Evolutionary conservation across 2,329 filamentous ascomycete species (phyloP), one percentile per base, ranked within the genome.

Genomic region (Cladosporium sp.): DNA sequence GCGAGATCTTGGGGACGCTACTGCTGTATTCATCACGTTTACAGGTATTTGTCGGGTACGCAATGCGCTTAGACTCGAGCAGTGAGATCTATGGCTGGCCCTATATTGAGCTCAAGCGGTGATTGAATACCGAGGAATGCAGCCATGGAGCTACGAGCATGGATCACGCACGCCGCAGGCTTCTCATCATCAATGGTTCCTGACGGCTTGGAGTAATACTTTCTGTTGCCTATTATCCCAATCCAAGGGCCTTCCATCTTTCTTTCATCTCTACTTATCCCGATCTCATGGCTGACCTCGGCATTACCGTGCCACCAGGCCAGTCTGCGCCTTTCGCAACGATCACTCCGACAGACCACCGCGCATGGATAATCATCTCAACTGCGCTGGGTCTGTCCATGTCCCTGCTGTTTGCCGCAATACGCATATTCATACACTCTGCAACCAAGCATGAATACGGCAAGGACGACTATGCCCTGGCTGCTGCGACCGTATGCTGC

Each of bases 291-390:
- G 10, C 39, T 36, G 32, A 14, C 4, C 2, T 13, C 26, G 21
- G 56, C 10, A 30, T 21, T 14, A 13, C 14, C 2, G 48, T 67
- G 6, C 63, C 67, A 16, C 54, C 58, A 32, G 66, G 66, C 13
- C 64, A 67, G 32, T 32, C 59, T 48, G 21, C 65, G 21, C 68
- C 68, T 4, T 68, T 69, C 34, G 59, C 68, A 4, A 63, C 63
- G 1, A 56, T 69, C 23, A 68, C 65, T 14, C 30, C 66, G 26
- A 56, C 58, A 32, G 68, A 69, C 28, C 68, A 68, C 36, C 21
- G 36, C 16, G 68, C 66, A 43, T 66, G 68, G 63, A 68, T 69
- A 25, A 57, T 69, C n/a, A 65, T 69, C 14, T 57, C 63, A n/a
- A 51, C 65, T 14, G 65, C 68, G 10, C 21, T 68, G 23, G 66